Evolutionary conservation across 1,284 basidiomycete genomes (phyloP).

Genomic region (Cutaneotrichosporon dermatis): DNA sequence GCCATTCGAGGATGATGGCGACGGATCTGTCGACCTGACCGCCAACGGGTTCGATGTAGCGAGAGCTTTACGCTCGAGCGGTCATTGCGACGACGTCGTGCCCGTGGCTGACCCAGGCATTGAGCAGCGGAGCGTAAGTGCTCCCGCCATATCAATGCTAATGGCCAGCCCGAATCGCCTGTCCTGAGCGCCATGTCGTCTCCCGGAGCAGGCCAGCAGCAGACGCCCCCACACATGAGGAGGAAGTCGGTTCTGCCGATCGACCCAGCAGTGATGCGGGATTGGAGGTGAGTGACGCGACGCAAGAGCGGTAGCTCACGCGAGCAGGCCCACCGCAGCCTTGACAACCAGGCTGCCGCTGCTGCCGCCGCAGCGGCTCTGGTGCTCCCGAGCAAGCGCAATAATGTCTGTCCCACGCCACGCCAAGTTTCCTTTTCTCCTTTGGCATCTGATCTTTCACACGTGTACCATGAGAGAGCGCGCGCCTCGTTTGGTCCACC

Average conservation of each 20-base stretch:
- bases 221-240: slow-evolving; percentile 28
- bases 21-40: slow-evolving; percentile 79
- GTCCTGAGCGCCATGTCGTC: background rate
- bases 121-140: slow-evolving; percentile 54
- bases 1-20: slow-evolving; percentile 71
- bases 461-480: slow-evolving; percentile 9
- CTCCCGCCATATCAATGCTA: background rate
- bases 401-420: background rate
- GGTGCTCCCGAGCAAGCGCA: slow-evolving; percentile 4
- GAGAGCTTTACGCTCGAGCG: slow-evolving; percentile 64
- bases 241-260: slow-evolving; percentile 54
- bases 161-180: slow-evolving; percentile 3
- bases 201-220: slow-evolving; percentile 1
- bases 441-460: slow-evolving; percentile 6
- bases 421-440: background rate
- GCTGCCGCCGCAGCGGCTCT: background rate
- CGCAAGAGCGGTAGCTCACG: too few species aligned
- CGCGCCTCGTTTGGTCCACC: background rate
- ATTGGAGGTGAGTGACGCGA: slow-evolving; percentile 64
- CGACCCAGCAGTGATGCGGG: slow-evolving; percentile 79
- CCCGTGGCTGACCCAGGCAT: slow-evolving; percentile 83
- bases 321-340: slow-evolving; percentile 23
- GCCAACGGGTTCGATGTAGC: slow-evolving; percentile 74
- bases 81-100: slow-evolving; percentile 69
- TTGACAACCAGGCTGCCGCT: slow-evolving; percentile 15